Base-by-base conservation (phyloP, 768 basidiomycete species). In the Pisolithus sp. region DNA sequence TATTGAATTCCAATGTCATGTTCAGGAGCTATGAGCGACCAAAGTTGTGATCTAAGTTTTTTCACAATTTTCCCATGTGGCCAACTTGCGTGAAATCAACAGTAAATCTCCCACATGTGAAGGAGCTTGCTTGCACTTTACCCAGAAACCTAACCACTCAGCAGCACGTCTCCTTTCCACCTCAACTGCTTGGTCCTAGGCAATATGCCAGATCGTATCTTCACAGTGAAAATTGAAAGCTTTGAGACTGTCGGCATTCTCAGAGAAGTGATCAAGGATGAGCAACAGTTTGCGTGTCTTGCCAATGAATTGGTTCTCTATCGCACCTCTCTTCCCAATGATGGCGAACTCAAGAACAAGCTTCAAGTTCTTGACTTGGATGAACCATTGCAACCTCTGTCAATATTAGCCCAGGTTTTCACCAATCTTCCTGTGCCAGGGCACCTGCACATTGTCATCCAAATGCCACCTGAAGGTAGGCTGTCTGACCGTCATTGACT, bases 361-460 rank as follows among this genome's bases (percentile, higher is more conserved):
- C 21, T 43, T 7, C 5, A 6, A 3, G n/a, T 15, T 30, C 41
- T 44, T 4, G 43, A 43, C 15, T 10, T 23, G 23, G 30, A 44
- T 44, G 20, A 21, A 8, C 24, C 65, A 1, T 21, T 23, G 10
- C 15, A 13, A 5, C 26, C 15, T 34, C 3, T 5, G 20, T 44
- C 20, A 9, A 44, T 5, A 44, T 21, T 44, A 9, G 20, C 42
- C 24, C 15, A 3, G 1, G 34, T 45, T 46, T 51, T 12, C 13
- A 7, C 24, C n/a, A 5, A 30, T 21, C 21, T 15, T 45, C 50
- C 20, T 46, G 28, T 26, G 23, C 2, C 9, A 13, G 23, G 12
- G 2, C 38, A 42, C 21, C 51, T 53, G 17, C 47, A 53, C 34
- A 50, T 53, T 28, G 24, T 49, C 34, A 20, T 53, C 26, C 2